Evolutionary conservation across 306 rosid species (phyloP).

Genomic region (Quercus alba): DNA sequence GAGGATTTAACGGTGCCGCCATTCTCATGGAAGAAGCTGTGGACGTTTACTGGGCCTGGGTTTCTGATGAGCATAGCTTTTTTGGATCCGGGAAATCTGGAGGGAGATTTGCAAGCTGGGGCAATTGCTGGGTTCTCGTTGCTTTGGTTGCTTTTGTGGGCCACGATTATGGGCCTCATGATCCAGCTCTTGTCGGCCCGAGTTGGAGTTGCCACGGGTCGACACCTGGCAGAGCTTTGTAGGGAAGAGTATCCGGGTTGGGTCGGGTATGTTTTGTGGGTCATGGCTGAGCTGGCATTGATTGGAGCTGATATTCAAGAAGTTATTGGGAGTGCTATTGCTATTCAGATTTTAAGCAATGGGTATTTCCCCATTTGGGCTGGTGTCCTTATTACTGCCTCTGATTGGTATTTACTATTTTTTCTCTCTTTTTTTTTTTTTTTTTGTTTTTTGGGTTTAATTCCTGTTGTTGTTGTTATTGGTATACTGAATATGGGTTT

Average conservation of each 20-base stretch:
- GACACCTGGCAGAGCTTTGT: constrained; percentile 80
- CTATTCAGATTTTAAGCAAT: constrained; percentile 74
- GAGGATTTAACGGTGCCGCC: constrained; percentile 37
- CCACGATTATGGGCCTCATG: constrained; percentile 72
- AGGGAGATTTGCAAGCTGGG: constrained; percentile 90
- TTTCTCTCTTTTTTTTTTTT: not conserved
- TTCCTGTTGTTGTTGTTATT: not conserved
- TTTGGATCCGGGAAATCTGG: constrained; percentile 87
- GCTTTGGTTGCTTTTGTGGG: constrained; percentile 85
- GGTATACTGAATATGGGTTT: not conserved
- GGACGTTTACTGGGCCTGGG: constrained; percentile 86
- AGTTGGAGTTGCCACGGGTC: constrained; percentile 78
- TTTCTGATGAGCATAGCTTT: constrained; percentile 92
- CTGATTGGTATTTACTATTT: constrained; percentile 57
- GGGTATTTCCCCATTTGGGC: constrained; percentile 81
- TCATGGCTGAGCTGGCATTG: constrained; percentile 89
- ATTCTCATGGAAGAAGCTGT: constrained; percentile 79
- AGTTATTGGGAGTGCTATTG: constrained; percentile 92
- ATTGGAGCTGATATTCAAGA: constrained; percentile 94
- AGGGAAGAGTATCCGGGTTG: constrained; percentile 77
- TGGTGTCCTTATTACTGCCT: constrained; percentile 82
- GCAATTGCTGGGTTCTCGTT: constrained; percentile 84
- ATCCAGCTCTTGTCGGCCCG: constrained; percentile 71
- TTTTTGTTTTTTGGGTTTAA: too few species aligned
- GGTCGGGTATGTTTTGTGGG: constrained; percentile 68